Base-by-base conservation (phyloP, 345 rosid genomes). In the Ailanthus altissimus region DNA sequence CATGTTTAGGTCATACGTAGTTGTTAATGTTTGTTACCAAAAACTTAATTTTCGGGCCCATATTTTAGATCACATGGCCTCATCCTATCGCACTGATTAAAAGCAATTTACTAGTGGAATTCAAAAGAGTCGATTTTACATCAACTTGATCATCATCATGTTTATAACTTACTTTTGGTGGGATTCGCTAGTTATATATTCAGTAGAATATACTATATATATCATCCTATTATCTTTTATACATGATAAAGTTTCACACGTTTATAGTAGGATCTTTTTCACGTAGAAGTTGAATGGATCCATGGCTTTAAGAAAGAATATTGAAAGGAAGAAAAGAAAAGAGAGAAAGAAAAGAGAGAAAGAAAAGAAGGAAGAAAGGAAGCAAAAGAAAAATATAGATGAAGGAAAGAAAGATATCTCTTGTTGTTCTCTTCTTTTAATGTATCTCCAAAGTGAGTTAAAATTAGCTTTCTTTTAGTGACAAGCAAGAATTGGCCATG, bases 401-500 rank as follows among this genome's bases (percentile, higher is more conserved):
- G 38, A 32, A 32, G 70, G 78, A 69, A 57, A 76, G 85, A 86
- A 83, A 85, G 89, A 84, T 74, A 72, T 78, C 81, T 76, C 58
- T 79, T 83, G 83, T 80, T 84, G 83, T 80, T 83, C 90, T 80
- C 87, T 81, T 73, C 90, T 89, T 87, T 87, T 84, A 76, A 87
- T 85, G 93, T 56, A 83, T 73, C 80, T 77, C 79, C 82, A 86
- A 87, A 87, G 89, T 67, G 80, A 47, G 67, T 73, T 78, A 81
- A 85, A 89, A 83, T 86, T 73, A 81, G 82, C 86, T 68, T 68
- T 60, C 58, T 77, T 83, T 75, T 75, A 62, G 67, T 81, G 83
- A 84, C 75, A 81, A 79, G 81, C 66, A 67, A 76, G 67, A 45
- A 56, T 42, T 45, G 61, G 32, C 71, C 85, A 67, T 85, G 86